Conservation (phyloP, 2,329 filamentous ascomycete species). For the Incumbomyces delicatus region DNA sequence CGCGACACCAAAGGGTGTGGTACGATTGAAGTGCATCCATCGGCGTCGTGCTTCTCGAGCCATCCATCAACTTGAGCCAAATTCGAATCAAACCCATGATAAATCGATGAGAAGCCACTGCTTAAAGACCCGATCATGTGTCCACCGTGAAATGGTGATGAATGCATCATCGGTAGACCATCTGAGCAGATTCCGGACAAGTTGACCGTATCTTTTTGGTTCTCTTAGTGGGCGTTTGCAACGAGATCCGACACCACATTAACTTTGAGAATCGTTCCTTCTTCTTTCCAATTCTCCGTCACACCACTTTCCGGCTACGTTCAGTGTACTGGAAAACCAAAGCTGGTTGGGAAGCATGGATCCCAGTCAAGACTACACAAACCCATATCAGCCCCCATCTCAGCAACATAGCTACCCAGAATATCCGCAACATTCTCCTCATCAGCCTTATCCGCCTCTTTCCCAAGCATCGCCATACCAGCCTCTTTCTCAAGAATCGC, state of each 20-base stretch:
- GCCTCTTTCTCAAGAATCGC: not conserved
- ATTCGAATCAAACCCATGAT: no score
- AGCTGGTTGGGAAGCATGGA: not conserved
- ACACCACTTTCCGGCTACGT: no score
- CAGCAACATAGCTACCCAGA: not conserved
- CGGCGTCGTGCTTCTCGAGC: no score
- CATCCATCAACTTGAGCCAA: no score
- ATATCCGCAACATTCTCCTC: not conserved
- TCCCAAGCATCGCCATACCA: not conserved
- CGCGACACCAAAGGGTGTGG: no score
- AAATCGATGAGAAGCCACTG: no score
- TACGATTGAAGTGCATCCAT: no score
- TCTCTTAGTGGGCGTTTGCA: not conserved
- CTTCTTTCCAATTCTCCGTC: not conserved
- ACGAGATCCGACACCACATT: not conserved
- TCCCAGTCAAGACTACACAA: not conserved
- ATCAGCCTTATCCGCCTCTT: not conserved
- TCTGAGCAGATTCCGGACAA: not conserved
- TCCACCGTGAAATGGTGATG: not conserved
- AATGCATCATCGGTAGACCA: not conserved
- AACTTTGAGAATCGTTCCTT: not conserved
- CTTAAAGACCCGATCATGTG: no score
- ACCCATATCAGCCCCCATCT: not conserved
- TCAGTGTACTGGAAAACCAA: no score
- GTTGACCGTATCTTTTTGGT: not conserved